Evolutionary conservation across 495 filamentous ascomycete species (phyloP).

Genomic region (Mycothermus thermophilus): DNA sequence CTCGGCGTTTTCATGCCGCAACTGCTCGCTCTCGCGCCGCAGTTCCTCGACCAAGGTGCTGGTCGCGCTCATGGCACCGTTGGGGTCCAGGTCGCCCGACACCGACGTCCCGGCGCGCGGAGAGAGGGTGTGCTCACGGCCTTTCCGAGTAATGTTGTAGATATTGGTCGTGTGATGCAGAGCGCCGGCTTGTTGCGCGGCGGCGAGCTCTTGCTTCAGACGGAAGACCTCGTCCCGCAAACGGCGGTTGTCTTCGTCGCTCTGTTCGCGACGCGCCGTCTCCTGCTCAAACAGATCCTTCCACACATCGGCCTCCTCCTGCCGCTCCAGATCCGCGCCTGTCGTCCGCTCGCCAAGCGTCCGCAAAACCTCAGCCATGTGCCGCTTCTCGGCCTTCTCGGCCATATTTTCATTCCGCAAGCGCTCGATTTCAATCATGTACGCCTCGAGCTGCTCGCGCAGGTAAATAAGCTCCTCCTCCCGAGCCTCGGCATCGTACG

Average conservation of each 20-base stretch:
- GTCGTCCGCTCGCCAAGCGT: slow-evolving; percentile 50
- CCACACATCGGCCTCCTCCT: slow-evolving; percentile 87
- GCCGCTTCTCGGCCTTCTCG: slow-evolving; percentile 67
- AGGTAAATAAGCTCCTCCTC: slow-evolving; percentile 77
- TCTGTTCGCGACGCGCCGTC: slow-evolving; percentile 75
- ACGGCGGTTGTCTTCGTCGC: slow-evolving; percentile 72
- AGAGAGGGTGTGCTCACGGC: slow-evolving; percentile 42
- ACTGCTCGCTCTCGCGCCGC: slow-evolving; percentile 51
- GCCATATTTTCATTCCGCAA: slow-evolving; percentile 59
- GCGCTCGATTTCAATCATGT: slow-evolving; percentile 69
- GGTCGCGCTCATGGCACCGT: slow-evolving; percentile 40
- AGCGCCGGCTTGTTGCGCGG: slow-evolving; percentile 18
- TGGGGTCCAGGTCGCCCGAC: slow-evolving; percentile 41
- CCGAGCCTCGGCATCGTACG: slow-evolving; percentile 53
- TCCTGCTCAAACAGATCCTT: slow-evolving; percentile 93
- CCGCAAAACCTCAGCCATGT: slow-evolving; percentile 64
- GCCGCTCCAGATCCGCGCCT: slow-evolving; percentile 54
- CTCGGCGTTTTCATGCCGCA: slow-evolving; percentile 87
- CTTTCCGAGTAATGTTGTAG: slow-evolving; percentile 47
- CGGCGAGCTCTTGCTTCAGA: slow-evolving; percentile 48
- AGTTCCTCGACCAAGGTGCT: slow-evolving; percentile 56
- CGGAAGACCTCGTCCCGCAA: slow-evolving; percentile 75
- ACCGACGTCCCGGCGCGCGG: slow-evolving; percentile 49
- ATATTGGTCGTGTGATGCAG: slow-evolving; percentile 45
- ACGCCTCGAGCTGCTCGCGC: slow-evolving; percentile 68